Evolutionary conservation across 139 green algal species (phyloP).

Genomic region (Asterochloris sp.): DNA sequence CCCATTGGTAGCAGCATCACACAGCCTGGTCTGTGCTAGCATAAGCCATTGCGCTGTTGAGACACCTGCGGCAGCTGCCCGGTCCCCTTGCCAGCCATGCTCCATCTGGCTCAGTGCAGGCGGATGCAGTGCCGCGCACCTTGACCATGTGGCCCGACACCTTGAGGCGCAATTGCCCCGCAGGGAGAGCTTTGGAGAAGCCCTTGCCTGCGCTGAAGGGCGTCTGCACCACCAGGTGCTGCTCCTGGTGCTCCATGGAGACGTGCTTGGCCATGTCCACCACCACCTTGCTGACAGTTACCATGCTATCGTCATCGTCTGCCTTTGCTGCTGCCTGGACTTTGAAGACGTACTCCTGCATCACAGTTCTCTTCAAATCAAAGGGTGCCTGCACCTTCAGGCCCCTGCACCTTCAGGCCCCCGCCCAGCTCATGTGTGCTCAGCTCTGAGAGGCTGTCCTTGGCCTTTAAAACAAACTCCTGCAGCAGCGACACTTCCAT

Average conservation of each 20-base stretch:
- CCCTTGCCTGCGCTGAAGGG: constrained; percentile 10
- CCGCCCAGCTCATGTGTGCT: too few species aligned
- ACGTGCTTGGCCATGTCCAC: constrained; percentile 15
- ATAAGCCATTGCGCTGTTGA: too few species aligned
- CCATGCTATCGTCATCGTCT: not conserved
- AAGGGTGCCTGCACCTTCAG: too few species aligned
- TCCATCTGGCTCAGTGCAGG: too few species aligned
- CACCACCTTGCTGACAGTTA: constrained; percentile 4
- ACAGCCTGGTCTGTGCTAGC: too few species aligned
- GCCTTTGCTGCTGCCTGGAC: not conserved
- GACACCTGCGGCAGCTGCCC: too few species aligned
- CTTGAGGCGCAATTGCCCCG: constrained; percentile 17
- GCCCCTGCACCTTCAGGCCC: too few species aligned
- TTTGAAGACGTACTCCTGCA: constrained; percentile 7
- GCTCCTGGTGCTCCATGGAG: constrained; percentile 6
- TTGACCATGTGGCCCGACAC: constrained; percentile 12
- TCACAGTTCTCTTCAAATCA: not conserved
- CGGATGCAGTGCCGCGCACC: not conserved
- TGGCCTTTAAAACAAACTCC: too few species aligned
- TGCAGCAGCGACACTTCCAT: too few species aligned
- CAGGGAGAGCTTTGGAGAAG: not conserved
- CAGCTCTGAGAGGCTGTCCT: too few species aligned
- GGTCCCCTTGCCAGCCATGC: too few species aligned
- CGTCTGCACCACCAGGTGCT: constrained; percentile 15
- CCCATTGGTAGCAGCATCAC: too few species aligned